phyloP scores from a whole-genome alignment of 148 eudicot species.

The Amaranthus palmeri region DNA sequence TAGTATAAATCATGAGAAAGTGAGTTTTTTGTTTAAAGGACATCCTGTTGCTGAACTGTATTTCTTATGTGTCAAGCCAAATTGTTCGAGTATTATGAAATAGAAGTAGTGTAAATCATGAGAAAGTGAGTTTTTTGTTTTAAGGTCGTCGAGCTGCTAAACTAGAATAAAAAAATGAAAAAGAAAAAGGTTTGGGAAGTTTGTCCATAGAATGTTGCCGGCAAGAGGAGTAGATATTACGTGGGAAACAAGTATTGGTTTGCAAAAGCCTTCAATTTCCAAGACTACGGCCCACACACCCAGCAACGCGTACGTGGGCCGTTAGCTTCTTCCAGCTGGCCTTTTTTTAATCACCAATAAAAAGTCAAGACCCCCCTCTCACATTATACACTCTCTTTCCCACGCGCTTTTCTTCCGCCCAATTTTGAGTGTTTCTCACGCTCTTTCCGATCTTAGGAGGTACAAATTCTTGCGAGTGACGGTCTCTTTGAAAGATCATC shows the following conservation, averaged over 20 bases:
- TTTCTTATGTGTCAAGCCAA: too few species aligned
- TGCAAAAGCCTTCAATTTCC: constrained; percentile 2
- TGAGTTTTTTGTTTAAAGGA: too few species aligned
- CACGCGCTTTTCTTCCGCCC: neutral
- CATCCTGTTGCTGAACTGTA: too few species aligned
- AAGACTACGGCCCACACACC: neutral
- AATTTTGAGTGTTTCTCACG: neutral
- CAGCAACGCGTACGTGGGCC: constrained; percentile 23
- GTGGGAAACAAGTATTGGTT: constrained; percentile 17
- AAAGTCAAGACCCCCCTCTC: constrained; percentile 4
- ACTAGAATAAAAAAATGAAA: neutral
- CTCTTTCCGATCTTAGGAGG: too few species aligned
- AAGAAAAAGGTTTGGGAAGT: neutral
- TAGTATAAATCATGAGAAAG: too few species aligned
- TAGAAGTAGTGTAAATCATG: too few species aligned
- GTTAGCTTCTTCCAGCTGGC: constrained; percentile 7
- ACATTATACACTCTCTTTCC: neutral
- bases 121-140: too few species aligned
- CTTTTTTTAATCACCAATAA: neutral
- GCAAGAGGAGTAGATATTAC: constrained; percentile 11
- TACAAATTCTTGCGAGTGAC: too few species aligned
- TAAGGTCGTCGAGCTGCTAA: too few species aligned
- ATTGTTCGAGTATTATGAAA: too few species aligned
- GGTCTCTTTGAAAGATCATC: too few species aligned
- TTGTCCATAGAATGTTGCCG: constrained; percentile 18